phyloP scores from a whole-genome alignment of 2,329 filamentous ascomycete genomes.

The Metarhizium anisopliae region DNA sequence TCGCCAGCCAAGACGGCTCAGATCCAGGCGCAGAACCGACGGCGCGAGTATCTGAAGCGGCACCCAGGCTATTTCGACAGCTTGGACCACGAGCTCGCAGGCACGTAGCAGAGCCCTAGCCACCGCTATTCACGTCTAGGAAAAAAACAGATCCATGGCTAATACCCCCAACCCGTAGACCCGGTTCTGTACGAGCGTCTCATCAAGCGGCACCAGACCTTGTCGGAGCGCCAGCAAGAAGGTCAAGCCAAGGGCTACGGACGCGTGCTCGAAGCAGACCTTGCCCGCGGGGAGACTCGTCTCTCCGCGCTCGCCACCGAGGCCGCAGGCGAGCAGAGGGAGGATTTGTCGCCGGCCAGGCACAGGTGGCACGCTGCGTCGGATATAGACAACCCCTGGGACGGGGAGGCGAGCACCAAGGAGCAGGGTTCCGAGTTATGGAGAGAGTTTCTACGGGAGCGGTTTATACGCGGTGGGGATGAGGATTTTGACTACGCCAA shows the following conservation, averaged over 20 bases:
- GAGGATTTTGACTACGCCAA: slow-evolving; percentile 66
- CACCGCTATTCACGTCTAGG: slow-evolving; percentile 6
- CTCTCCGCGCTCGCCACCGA: slow-evolving; percentile 41
- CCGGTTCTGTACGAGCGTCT: slow-evolving; percentile 76
- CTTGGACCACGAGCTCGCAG: slow-evolving; percentile 46
- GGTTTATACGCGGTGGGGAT: slow-evolving; percentile 69
- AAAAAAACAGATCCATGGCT: background rate
- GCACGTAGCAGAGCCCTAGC: slow-evolving; percentile 18
- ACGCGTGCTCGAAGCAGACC: slow-evolving; percentile 67
- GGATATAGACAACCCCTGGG: slow-evolving; percentile 15
- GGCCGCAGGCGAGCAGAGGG: slow-evolving; percentile 3
- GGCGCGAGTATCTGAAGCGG: slow-evolving; percentile 64
- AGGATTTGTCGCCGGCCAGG: background rate
- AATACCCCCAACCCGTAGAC: slow-evolving; percentile 34
- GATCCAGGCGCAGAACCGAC: slow-evolving; percentile 62
- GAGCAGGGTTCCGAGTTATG: slow-evolving; percentile 62
- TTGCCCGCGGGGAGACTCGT: slow-evolving; percentile 68
- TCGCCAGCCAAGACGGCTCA: slow-evolving; percentile 32
- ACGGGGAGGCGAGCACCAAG: slow-evolving; percentile 28
- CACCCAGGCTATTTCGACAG: slow-evolving; percentile 63
- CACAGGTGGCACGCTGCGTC: background rate
- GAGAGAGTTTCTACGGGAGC: slow-evolving; percentile 60
- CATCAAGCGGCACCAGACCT: slow-evolving; percentile 66
- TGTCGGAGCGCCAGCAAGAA: slow-evolving; percentile 64
- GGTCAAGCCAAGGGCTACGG: slow-evolving; percentile 69